Conservation (phyloP, 208 protist genomes). For the Blechomonas ayalai region DNA sequence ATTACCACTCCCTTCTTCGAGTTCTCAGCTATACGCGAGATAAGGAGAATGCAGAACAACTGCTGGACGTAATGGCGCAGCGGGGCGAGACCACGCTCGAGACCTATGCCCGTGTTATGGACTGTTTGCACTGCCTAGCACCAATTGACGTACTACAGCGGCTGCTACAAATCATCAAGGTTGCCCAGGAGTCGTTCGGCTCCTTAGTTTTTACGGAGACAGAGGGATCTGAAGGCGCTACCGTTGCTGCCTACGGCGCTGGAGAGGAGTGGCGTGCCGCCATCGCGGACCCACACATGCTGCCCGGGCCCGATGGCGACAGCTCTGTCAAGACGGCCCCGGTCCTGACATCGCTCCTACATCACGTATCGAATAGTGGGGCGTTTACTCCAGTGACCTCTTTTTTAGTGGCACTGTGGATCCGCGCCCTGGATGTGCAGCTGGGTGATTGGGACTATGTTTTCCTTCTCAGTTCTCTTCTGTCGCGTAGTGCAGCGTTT, state of each 20-base stretch:
- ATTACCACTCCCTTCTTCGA: constrained; percentile 79
- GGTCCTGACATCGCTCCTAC: constrained; percentile 62
- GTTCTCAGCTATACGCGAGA: constrained; percentile 71
- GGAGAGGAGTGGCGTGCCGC: constrained; percentile 9
- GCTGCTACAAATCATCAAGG: constrained; percentile 29
- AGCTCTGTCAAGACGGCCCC: constrained; percentile 16
- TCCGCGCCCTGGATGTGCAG: constrained; percentile 48
- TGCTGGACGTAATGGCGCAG: constrained; percentile 67
- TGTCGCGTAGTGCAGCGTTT: constrained; percentile 49
- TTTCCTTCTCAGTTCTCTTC: constrained; percentile 25
- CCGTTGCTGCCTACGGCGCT: constrained; percentile 23
- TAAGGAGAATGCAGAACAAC: constrained; percentile 55
- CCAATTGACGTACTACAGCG: constrained; percentile 42
- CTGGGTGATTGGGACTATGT: constrained; percentile 78
- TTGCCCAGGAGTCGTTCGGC: constrained; percentile 50
- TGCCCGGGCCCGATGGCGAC: constrained; percentile 1
- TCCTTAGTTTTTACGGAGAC: constrained; percentile 17
- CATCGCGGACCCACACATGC: constrained; percentile 5
- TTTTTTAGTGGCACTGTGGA: constrained; percentile 70
- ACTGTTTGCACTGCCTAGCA: constrained; percentile 53
- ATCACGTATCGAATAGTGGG: constrained; percentile 50
- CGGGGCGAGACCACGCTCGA: constrained; percentile 44
- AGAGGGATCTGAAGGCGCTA: constrained; percentile 28
- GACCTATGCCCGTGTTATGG: constrained; percentile 67
- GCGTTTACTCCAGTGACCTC: constrained; percentile 20